These are phyloP conservation scores for Cyamopsis tetragonoloba DNA, from an alignment of 306 rosid genomes.

Conservation along the genomic window DNA sequence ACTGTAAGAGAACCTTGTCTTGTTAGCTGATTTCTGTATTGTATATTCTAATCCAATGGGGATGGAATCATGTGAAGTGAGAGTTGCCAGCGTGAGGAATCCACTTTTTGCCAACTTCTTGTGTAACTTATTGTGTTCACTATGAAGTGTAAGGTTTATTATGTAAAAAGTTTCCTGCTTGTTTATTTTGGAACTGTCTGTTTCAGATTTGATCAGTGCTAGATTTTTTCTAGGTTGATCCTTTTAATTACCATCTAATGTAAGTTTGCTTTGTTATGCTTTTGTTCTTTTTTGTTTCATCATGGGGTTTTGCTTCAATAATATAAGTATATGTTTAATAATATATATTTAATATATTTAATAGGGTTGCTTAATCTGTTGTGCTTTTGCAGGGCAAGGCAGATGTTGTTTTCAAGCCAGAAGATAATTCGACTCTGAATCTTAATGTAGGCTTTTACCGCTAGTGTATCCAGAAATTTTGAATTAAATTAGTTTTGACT, in stretches of 20 bases:
- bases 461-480: not conserved
- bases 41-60: not conserved
- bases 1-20: not conserved
- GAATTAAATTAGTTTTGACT: conserved; percentile 8
- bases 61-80: not conserved
- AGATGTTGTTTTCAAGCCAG: conserved; percentile 71
- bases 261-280: conserved; percentile 1
- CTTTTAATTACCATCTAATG: not conserved
- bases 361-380: not conserved
- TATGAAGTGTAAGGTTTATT: not conserved
- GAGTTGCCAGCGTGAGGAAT: not conserved
- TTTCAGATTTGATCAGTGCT: not conserved
- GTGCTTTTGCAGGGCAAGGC: conserved; percentile 68
- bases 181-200: not conserved
- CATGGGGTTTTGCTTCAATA: not conserved
- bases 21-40: not conserved
- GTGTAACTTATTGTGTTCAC: not conserved
- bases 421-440: conserved; percentile 65
- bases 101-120: not conserved
- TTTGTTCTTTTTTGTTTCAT: conserved; percentile 15
- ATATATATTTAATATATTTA: no score
- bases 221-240: not conserved
- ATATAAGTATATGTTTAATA: no score
- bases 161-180: not conserved
- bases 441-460: conserved; percentile 53